These are phyloP conservation scores for Eutrema heterophyllum DNA, from an alignment of 345 rosid genomes.

Conservation along the genomic window DNA sequence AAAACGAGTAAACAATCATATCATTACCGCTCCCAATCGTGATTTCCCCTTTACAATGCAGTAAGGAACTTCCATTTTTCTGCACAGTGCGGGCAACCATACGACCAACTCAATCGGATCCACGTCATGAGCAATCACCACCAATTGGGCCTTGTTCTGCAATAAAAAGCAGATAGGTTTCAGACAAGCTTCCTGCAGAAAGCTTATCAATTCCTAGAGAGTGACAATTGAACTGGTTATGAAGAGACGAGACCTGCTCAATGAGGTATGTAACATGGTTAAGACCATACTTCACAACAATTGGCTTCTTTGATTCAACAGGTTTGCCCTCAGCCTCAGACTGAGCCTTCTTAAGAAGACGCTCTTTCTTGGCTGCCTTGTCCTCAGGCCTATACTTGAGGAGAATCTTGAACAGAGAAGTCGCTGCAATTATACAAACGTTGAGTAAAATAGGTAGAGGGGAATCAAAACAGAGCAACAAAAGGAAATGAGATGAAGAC, in stretches of 20 bases:
- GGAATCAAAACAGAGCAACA: background rate
- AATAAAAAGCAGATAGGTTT: background rate
- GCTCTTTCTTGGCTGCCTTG: conserved; percentile 56
- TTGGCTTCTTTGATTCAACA: conserved; percentile 51
- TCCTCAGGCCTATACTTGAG: conserved; percentile 65
- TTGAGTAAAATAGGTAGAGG: background rate
- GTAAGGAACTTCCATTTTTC: conserved; percentile 73
- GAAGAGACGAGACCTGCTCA: conserved; percentile 42
- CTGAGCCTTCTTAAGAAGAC: conserved; percentile 53
- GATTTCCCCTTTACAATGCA: conserved; percentile 48
- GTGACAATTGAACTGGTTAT: background rate
- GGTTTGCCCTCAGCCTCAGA: conserved; percentile 55
- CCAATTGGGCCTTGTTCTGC: conserved; percentile 64
- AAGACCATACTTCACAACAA: conserved; percentile 56
- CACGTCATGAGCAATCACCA: conserved; percentile 74
- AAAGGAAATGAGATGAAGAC: conserved; percentile 22
- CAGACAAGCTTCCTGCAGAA: background rate
- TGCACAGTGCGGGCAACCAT: conserved; percentile 72
- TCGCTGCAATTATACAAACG: conserved; percentile 28
- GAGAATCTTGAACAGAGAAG: conserved; percentile 44
- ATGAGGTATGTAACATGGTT: conserved; percentile 60
- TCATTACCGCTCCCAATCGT: conserved; percentile 54
- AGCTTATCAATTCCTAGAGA: background rate
- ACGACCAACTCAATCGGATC: conserved; percentile 79
- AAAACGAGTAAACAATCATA: background rate